Base-by-base conservation (phyloP, 352 stramenopile species). In the Pythium scleroteichum region DNA sequence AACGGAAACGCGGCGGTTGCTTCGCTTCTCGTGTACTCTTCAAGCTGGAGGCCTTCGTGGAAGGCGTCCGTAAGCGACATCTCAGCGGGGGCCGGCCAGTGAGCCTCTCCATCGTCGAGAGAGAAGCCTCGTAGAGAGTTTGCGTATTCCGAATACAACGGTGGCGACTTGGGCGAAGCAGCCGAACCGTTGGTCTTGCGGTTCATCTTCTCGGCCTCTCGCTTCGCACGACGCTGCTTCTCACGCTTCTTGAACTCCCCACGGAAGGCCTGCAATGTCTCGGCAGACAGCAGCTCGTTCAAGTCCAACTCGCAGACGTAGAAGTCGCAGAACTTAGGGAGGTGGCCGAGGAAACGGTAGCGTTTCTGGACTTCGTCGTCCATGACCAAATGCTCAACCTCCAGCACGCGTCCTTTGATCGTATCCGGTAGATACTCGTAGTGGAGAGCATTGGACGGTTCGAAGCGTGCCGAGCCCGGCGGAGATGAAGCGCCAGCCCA, bases 221-320 rank as follows among this genome's bases (percentile, higher is more conserved):
- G 68, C 59, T 91, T 91, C 3, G 54, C 63, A n/a, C 64, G 59
- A 22, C 85, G 69, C 29, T 85, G 75, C 47, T 87, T 90, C 35
- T 71, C 53, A 20, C 85, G 85, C 62, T 92, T 92, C 73, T 92
- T 94, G 9, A 94, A 62, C 26, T 94, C 87, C 3, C 50, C 66
- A 23, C 70, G 72, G 53, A 95, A 96, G 10, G 67, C 57, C 12
- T 69, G 55, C 14, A 82, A 59, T n/a, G 86, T 95, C 19, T 75
- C 75, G 1, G 74, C 52, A 7, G 87, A 96, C 20, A 97, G 57
- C 17, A 88, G 52, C n/a, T 75, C 69, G 32, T 67, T 73, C 45
- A 97, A 61, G 42, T 97, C 87, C 26, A 97, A 41, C 55, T 97
- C 89, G 29, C 87, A 90, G 27, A 97, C 73, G 73, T 90, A 94